phyloP scores from a whole-genome alignment of 176 grass and related monocot species.

The Luzula sylvatica region DNA sequence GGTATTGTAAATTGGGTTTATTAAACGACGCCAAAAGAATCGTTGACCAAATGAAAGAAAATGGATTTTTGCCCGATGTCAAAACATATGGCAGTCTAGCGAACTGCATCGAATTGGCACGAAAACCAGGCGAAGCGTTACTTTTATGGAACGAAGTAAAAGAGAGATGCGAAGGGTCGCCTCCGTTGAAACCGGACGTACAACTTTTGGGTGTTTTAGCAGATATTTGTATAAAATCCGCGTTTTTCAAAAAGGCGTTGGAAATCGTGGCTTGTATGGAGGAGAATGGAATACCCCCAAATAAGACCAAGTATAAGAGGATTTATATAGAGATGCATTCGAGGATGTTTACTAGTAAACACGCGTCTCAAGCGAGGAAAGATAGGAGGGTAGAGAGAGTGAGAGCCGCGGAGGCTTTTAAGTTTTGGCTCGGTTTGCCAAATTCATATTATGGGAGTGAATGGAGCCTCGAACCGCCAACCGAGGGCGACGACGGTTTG shows the following conservation, averaged over 20 bases:
- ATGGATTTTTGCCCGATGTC: conserved; percentile 37
- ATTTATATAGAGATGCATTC: conserved; percentile 94
- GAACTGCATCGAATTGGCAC: conserved; percentile 43
- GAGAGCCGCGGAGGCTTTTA: conserved; percentile 75
- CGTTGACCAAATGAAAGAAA: conserved; percentile 59
- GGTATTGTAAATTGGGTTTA: conserved; percentile 50
- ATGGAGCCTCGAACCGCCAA: conserved; percentile 45
- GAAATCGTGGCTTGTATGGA: conserved; percentile 98
- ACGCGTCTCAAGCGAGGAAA: conserved; percentile 75
- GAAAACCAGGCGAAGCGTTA: conserved; percentile 72
- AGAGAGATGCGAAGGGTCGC: conserved; percentile 33
- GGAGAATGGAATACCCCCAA: conserved; percentile 67
- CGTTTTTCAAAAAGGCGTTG: conserved; percentile 81
- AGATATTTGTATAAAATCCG: conserved; percentile 77
- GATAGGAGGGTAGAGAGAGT: conserved; percentile 56
- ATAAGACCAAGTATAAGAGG: conserved; percentile 93
- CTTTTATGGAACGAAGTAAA: conserved; percentile 83
- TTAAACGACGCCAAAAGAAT: conserved; percentile 54
- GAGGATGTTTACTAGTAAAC: conserved; percentile 81
- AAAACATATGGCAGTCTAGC: conserved; percentile 79
- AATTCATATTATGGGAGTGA: conserved; percentile 81
- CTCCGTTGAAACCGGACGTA: conserved; percentile 44
- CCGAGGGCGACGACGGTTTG: neutral
- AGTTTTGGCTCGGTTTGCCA: conserved; percentile 91
- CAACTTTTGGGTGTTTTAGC: conserved; percentile 62